Evolutionary conservation across 2,329 filamentous ascomycete genomes (phyloP).

Genomic region (Aspergillaceae sp.): DNA sequence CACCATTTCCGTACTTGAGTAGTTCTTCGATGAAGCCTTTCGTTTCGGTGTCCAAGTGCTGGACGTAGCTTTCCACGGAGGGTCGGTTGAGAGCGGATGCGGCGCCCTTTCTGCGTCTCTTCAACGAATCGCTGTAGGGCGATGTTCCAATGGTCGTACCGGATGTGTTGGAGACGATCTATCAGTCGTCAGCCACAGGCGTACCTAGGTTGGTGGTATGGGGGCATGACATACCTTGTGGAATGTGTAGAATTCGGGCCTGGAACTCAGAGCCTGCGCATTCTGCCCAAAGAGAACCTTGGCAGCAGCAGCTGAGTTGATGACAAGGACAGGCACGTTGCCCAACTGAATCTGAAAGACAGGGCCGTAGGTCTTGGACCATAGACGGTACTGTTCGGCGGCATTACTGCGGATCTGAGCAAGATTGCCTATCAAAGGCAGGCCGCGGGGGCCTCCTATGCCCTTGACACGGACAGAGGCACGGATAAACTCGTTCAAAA

Average conservation of each 20-base stretch:
- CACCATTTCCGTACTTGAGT: constrained; percentile 48
- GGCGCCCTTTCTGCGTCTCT: constrained; percentile 56
- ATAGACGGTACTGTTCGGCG: constrained; percentile 49
- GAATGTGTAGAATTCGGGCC: constrained; percentile 52
- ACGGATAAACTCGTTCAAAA: constrained; percentile 45
- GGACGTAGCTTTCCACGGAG: constrained; percentile 54
- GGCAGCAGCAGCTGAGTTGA: constrained; percentile 47
- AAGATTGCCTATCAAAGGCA: constrained; percentile 50
- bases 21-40: constrained; percentile 56
- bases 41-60: constrained; percentile 55
- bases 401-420: constrained; percentile 48
- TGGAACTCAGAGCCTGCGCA: constrained; percentile 46
- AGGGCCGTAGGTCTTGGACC: constrained; percentile 42
- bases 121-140: constrained; percentile 57
- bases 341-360: constrained; percentile 53
- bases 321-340: constrained; percentile 48
- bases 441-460: constrained; percentile 42
- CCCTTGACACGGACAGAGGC: constrained; percentile 37
- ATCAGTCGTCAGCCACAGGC: too few relatives aligned
- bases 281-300: constrained; percentile 46
- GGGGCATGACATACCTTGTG: constrained; percentile 40
- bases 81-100: constrained; percentile 58
- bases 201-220: background rate
- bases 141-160: constrained; percentile 62
- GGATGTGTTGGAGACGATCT: constrained; percentile 56